These are phyloP conservation scores for Gigaspora rosea DNA, from an alignment of 192 early-diverging fungal species.

Conservation along the genomic window DNA sequence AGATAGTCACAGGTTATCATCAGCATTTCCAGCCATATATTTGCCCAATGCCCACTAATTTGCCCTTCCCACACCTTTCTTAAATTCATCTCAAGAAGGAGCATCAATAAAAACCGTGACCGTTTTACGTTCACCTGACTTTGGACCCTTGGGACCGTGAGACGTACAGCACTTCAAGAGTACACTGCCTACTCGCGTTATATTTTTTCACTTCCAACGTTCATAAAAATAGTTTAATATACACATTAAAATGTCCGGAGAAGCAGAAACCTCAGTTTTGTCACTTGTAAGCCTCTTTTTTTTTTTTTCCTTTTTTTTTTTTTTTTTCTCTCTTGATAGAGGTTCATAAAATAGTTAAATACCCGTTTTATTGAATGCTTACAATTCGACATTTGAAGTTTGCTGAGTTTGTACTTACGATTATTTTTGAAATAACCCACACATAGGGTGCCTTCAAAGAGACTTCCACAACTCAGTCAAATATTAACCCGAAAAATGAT, in stretches of 20 bases:
- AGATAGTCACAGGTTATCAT: constrained; percentile 35
- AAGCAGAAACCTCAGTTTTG: not conserved
- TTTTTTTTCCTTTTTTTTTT: too few relatives aligned
- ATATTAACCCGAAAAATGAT: not conserved
- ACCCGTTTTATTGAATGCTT: too few relatives aligned
- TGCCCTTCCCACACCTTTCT: not conserved
- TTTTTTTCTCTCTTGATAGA: too few relatives aligned
- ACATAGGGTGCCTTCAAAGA: constrained; percentile 17
- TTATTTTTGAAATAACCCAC: too few relatives aligned
- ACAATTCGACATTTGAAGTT: too few relatives aligned
- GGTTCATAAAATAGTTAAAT: too few relatives aligned
- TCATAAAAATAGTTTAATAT: constrained; percentile 5
- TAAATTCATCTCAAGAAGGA: constrained; percentile 6
- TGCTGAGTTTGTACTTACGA: too few relatives aligned
- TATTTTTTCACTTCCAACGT: not conserved
- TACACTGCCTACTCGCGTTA: not conserved
- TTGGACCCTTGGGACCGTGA: constrained; percentile 10
- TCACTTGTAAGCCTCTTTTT: too few relatives aligned
- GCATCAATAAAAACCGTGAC: constrained; percentile 31
- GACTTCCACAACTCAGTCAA: constrained; percentile 6
- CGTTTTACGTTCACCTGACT: constrained; percentile 35
- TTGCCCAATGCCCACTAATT: not conserved
- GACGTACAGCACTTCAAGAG: constrained; percentile 7
- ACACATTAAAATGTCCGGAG: constrained; percentile 11
- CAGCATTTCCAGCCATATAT: constrained; percentile 8